Evolutionary conservation across 495 filamentous ascomycete species (phyloP).

Genomic region (Echria macrotheca): DNA sequence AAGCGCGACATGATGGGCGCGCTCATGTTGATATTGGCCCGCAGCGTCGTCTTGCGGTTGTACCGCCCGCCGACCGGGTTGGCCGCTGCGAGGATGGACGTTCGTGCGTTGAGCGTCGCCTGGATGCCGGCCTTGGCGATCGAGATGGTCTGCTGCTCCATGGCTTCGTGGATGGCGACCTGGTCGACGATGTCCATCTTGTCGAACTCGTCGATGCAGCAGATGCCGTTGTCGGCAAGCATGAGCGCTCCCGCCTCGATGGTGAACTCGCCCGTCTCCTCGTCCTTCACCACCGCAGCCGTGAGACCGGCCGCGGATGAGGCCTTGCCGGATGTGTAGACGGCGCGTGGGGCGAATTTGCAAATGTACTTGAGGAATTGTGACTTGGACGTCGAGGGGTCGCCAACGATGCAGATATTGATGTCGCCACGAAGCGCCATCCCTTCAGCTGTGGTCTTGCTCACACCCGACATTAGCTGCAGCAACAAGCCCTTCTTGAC

Average conservation of each 20-base stretch:
- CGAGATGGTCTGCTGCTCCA: slow-evolving; percentile 99
- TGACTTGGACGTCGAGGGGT: slow-evolving; percentile 96
- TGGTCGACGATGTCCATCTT: slow-evolving; percentile 99
- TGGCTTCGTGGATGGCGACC: slow-evolving; percentile 99
- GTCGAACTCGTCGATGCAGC: slow-evolving; percentile 98
- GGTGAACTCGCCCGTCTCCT: slow-evolving; percentile 97
- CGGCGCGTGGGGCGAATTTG: slow-evolving; percentile 88
- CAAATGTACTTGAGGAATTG: slow-evolving; percentile 99
- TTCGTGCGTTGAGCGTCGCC: slow-evolving; percentile 92
- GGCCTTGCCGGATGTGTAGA: slow-evolving; percentile 97
- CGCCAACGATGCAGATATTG: slow-evolving; percentile 98
- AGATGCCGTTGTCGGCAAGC: slow-evolving; percentile 95
- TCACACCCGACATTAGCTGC: slow-evolving; percentile 88
- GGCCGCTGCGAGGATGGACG: slow-evolving; percentile 90
- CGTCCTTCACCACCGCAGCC: slow-evolving; percentile 93
- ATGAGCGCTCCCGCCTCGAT: slow-evolving; percentile 98
- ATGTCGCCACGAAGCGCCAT: slow-evolving; percentile 94
- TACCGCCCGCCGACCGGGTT: slow-evolving; percentile 96
- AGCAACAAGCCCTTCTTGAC: slow-evolving; percentile 96
- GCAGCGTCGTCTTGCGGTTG: slow-evolving; percentile 88
- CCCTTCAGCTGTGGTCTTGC: slow-evolving; percentile 83
- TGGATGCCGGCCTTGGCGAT: slow-evolving; percentile 99
- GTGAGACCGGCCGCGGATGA: slow-evolving; percentile 97
- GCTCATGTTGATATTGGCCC: slow-evolving; percentile 95
- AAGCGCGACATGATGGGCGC: slow-evolving; percentile 99